Conservation (phyloP, 768 basidiomycete genomes). For the Leucosporidium yakuticum region DNA sequence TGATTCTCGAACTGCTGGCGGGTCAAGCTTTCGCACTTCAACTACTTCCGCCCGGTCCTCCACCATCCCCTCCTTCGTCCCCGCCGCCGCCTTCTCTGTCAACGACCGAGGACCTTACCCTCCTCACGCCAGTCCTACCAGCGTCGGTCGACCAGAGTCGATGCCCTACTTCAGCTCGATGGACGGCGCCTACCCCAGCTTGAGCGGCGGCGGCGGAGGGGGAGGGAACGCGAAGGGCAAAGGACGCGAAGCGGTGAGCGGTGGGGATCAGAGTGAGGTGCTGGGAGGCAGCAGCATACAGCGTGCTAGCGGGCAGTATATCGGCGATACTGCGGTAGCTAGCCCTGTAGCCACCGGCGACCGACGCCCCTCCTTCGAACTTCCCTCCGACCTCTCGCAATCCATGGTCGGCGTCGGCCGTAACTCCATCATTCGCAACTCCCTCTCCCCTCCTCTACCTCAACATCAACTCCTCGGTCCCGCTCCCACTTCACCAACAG, state of each 20-base stretch:
- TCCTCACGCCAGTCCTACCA: conserved; percentile 4
- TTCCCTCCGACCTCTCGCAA: not conserved
- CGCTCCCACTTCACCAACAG: conserved; percentile 19
- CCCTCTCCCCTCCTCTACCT: conserved; percentile 2
- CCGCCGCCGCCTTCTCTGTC: conserved; percentile 13
- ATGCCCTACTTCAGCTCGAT: not conserved
- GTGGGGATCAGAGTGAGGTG: not conserved
- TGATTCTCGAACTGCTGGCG: not conserved
- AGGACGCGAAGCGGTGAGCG: not conserved
- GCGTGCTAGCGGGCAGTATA: too few relatives aligned
- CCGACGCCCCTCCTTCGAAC: not conserved
- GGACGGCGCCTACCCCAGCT: not conserved
- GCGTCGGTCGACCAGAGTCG: too few relatives aligned
- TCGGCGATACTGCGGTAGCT: too few relatives aligned
- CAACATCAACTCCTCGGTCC: not conserved
- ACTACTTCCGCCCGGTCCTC: not conserved
- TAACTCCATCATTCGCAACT: conserved; percentile 24
- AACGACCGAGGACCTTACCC: conserved; percentile 23
- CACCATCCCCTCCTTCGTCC: conserved; percentile 9
- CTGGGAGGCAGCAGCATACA: not conserved
- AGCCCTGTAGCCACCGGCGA: not conserved
- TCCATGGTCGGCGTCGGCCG: conserved; percentile 26
- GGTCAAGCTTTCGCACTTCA: not conserved
- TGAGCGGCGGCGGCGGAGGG: too few relatives aligned
- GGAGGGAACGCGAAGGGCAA: not conserved